Conservation (phyloP, 2,329 filamentous ascomycete genomes). For the Claviceps citrina region DNA sequence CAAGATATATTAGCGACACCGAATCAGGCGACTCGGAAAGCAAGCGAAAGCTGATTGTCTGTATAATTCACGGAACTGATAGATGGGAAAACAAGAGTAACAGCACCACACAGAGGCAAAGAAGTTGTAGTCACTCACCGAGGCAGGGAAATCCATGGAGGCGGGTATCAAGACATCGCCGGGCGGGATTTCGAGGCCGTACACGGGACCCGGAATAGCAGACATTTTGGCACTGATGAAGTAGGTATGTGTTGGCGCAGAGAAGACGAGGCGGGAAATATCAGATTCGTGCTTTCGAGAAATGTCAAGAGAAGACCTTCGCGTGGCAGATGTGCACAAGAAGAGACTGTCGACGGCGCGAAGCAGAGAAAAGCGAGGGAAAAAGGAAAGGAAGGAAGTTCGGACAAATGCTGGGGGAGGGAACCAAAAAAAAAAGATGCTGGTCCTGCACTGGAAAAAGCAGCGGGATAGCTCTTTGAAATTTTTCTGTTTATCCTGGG, state of each 20-base stretch:
- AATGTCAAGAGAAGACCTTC: not conserved
- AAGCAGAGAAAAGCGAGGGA: not conserved
- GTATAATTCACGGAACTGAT: not conserved
- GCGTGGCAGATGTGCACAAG: not conserved
- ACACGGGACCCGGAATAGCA: constrained; percentile 60
- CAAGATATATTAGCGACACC: constrained; percentile 14
- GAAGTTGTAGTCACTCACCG: constrained; percentile 43
- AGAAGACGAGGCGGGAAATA: not conserved
- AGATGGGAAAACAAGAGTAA: too few species aligned
- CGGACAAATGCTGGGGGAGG: too few species aligned
- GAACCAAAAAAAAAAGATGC: not conserved
- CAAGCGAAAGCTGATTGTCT: not conserved
- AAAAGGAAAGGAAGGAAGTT: not conserved
- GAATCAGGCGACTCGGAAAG: not conserved
- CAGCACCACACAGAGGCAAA: too few species aligned
- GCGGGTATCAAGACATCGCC: constrained; percentile 73
- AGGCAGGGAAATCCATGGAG: constrained; percentile 62
- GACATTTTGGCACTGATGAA: constrained; percentile 31
- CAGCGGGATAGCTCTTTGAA: constrained; percentile 13
- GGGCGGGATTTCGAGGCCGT: constrained; percentile 79
- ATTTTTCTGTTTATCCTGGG: constrained; percentile 16
- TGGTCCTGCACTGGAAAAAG: constrained; percentile 2
- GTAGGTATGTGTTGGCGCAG: not conserved
- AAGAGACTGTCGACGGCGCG: not conserved
- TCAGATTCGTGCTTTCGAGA: not conserved